Conservation (phyloP, 805 yeast species). For the Diddensiella caesifluorescens region DNA sequence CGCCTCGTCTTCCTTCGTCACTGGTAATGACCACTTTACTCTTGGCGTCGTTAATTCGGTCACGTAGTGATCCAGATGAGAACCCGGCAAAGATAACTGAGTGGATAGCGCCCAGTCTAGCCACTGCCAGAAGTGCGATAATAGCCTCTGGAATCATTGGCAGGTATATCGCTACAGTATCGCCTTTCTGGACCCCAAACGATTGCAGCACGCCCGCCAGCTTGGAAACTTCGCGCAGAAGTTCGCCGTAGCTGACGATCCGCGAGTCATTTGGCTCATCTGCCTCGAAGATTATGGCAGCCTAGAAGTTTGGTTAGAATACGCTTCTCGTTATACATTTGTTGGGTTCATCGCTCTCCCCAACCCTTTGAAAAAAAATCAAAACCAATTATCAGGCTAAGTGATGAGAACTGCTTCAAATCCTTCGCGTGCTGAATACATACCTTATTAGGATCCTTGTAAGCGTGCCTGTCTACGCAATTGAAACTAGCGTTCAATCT, state of each 20-base stretch:
- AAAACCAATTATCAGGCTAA: too few relatives aligned
- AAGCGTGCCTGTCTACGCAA: constrained; percentile 94
- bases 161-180: constrained; percentile 90
- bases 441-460: constrained; percentile 72
- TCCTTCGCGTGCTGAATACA: constrained; percentile 4
- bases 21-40: constrained; percentile 85
- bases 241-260: constrained; percentile 77
- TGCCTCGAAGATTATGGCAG: constrained; percentile 74
- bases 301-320: too few relatives aligned
- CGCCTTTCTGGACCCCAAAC: constrained; percentile 91
- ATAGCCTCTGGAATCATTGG: constrained; percentile 98
- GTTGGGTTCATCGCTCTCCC: too few relatives aligned
- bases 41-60: constrained; percentile 83
- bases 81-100: constrained; percentile 97
- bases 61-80: constrained; percentile 85
- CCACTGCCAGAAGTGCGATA: constrained; percentile 88
- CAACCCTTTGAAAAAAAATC: too few relatives aligned
- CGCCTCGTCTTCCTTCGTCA: constrained; percentile 95
- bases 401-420: too few relatives aligned
- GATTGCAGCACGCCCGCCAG: constrained; percentile 77
- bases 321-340: too few relatives aligned
- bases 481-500: constrained; percentile 89
- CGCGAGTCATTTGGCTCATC: constrained; percentile 77
- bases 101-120: constrained; percentile 92
- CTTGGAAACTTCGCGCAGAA: constrained; percentile 75